Conservation (phyloP, 2,329 filamentous ascomycete genomes). For the Mycosphaerella sp. region DNA sequence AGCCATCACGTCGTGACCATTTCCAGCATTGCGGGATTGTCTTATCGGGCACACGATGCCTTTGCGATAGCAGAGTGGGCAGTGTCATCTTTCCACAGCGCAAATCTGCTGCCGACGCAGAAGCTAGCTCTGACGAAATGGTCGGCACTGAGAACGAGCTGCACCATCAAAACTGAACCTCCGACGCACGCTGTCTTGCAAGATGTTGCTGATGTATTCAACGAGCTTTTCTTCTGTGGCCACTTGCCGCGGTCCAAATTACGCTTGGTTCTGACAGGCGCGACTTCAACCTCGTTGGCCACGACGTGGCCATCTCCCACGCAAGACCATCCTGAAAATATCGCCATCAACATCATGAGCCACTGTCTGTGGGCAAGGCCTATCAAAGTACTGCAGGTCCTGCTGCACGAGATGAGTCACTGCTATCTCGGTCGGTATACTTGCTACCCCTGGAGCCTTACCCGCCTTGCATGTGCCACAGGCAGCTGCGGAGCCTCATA, state of each 20-base stretch:
- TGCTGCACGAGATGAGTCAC: slow-evolving; percentile 15
- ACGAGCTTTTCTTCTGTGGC: slow-evolving; percentile 12
- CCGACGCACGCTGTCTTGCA: not conserved
- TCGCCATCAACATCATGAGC: not conserved
- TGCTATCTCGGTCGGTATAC: slow-evolving; percentile 10
- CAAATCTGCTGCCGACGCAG: slow-evolving; percentile 1
- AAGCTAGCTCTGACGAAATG: not conserved
- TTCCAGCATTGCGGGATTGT: not conserved
- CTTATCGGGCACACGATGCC: slow-evolving; percentile 5
- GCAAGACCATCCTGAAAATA: not conserved
- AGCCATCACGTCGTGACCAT: not conserved
- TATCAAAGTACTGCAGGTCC: not conserved
- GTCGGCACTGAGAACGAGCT: not conserved
- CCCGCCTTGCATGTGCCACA: not conserved
- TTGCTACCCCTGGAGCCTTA: slow-evolving; percentile 12
- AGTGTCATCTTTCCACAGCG: not conserved
- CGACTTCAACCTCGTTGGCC: slow-evolving; percentile 6
- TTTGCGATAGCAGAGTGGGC: slow-evolving; percentile 7
- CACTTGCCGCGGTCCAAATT: slow-evolving; percentile 11
- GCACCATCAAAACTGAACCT: not conserved
- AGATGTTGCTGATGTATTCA: slow-evolving; percentile 10
- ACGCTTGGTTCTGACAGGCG: not conserved
- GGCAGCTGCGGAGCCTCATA: slow-evolving; percentile 8
- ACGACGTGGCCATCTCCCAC: slow-evolving; percentile 7
- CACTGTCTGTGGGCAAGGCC: not conserved